These are phyloP conservation scores for Pittosporum tobira DNA, from an alignment of 129 eudicot species.

Conservation along the genomic window DNA sequence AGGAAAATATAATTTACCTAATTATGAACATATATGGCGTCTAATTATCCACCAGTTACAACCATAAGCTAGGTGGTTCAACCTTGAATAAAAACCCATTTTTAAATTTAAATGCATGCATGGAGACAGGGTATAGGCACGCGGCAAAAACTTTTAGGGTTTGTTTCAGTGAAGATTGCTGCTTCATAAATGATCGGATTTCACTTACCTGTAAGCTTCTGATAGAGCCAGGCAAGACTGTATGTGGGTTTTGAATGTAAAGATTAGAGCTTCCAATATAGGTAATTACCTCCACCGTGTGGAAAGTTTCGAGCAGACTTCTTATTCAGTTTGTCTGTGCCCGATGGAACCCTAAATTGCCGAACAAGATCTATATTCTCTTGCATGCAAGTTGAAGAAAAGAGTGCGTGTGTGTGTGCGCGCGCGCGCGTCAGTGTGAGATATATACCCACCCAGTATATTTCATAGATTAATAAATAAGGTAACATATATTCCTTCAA, in stretches of 20 bases:
- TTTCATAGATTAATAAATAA: too few relatives aligned
- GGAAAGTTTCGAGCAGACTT: background rate
- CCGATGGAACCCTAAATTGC: background rate
- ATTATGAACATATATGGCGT: background rate
- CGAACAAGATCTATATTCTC: too few relatives aligned
- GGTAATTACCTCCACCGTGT: background rate
- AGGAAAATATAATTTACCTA: background rate
- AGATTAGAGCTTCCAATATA: background rate
- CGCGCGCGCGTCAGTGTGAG: too few relatives aligned
- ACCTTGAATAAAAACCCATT: background rate
- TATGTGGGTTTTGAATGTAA: conserved; percentile 1
- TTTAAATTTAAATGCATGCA: too few relatives aligned
- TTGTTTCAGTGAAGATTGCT: background rate
- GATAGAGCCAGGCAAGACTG: background rate
- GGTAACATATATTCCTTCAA: too few relatives aligned
- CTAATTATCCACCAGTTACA: background rate
- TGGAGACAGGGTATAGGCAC: too few relatives aligned
- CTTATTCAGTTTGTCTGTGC: background rate
- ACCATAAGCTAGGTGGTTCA: too few relatives aligned
- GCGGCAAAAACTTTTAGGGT: too few relatives aligned
- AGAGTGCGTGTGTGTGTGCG: too few relatives aligned
- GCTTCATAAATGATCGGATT: background rate
- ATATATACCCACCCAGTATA: too few relatives aligned
- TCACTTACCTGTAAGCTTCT: background rate
- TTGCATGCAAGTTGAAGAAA: too few relatives aligned